These are phyloP conservation scores for Zymoseptoria pseudotritici DNA, from an alignment of 2,329 filamentous ascomycete species.

Conservation along the genomic window DNA sequence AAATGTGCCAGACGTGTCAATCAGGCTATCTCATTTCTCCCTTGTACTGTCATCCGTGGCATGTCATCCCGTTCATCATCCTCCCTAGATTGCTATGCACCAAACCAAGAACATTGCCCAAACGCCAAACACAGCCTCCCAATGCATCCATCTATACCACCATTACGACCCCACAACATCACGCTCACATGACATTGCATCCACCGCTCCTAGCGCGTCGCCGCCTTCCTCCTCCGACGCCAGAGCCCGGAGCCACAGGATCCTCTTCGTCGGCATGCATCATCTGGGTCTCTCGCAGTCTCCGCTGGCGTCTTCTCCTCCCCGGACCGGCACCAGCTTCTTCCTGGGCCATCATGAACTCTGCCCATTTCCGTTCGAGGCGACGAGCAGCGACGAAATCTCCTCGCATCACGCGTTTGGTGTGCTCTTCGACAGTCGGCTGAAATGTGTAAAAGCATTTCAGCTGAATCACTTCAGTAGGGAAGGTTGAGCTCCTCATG, in stretches of 20 bases:
- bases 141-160: not conserved
- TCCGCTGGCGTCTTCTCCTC: constrained; percentile 60
- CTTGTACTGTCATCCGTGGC: not conserved
- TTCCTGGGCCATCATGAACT: constrained; percentile 87
- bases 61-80: not conserved
- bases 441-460: constrained; percentile 97
- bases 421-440: constrained; percentile 89
- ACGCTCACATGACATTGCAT: constrained; percentile 41
- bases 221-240: constrained; percentile 36
- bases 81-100: not conserved
- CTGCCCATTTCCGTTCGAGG: constrained; percentile 86
- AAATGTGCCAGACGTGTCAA: not conserved
- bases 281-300: constrained; percentile 73
- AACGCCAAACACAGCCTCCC: not conserved
- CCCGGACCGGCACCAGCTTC: constrained; percentile 69
- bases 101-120: not conserved
- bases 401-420: constrained; percentile 71
- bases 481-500: constrained; percentile 47
- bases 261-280: constrained; percentile 77
- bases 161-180: not conserved
- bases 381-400: constrained; percentile 66
- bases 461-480: constrained; percentile 71
- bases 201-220: constrained; percentile 43
- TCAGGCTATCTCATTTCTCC: not conserved
- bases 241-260: constrained; percentile 25